These are phyloP conservation scores for Berkeleyomyces basicola DNA, from an alignment of 2,329 filamentous ascomycete genomes.

Conservation along the genomic window DNA sequence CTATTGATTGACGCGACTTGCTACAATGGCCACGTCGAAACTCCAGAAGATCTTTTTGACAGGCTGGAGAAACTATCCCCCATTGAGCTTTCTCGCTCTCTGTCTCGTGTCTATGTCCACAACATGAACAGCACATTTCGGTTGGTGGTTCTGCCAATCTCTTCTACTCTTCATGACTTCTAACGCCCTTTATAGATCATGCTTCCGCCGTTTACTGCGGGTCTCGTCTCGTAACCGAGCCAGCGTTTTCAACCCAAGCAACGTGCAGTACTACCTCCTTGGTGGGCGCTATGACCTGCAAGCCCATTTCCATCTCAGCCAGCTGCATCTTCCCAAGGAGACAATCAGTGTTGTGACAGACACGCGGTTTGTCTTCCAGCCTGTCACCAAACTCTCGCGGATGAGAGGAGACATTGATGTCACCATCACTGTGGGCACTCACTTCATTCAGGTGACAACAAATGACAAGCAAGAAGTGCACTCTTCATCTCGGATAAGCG, in stretches of 20 bases:
- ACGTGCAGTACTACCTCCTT: constrained; percentile 49
- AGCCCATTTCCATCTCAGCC: constrained; percentile 47
- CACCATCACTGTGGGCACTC: constrained; percentile 49
- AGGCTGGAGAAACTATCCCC: constrained; percentile 47
- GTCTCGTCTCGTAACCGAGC: constrained; percentile 42
- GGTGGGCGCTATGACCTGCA: constrained; percentile 50
- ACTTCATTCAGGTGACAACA: constrained; percentile 54
- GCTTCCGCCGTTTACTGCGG: constrained; percentile 46
- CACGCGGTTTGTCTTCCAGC: constrained; percentile 47
- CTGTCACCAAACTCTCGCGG: constrained; percentile 48
- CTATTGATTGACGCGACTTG: constrained; percentile 53
- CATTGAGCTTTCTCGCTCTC: constrained; percentile 39
- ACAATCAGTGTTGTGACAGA: constrained; percentile 53
- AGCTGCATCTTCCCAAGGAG: constrained; percentile 51
- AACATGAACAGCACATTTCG: constrained; percentile 58
- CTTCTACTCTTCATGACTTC: not conserved
- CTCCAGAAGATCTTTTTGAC: constrained; percentile 47
- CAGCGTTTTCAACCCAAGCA: constrained; percentile 45
- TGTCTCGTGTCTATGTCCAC: constrained; percentile 49
- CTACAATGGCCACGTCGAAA: constrained; percentile 50
- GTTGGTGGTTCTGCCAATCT: constrained; percentile 21
- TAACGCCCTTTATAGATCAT: constrained; percentile 31
- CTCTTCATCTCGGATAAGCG: constrained; percentile 42
- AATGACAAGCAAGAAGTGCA: constrained; percentile 52
- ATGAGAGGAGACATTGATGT: constrained; percentile 57